A percentile compares a stretch with the other conserved stretches of the same genome.
These are phyloP conservation scores for Davidsoniella eucalypti DNA, from an alignment of 2,329 filamentous ascomycete species.

Conservation along the genomic window DNA sequence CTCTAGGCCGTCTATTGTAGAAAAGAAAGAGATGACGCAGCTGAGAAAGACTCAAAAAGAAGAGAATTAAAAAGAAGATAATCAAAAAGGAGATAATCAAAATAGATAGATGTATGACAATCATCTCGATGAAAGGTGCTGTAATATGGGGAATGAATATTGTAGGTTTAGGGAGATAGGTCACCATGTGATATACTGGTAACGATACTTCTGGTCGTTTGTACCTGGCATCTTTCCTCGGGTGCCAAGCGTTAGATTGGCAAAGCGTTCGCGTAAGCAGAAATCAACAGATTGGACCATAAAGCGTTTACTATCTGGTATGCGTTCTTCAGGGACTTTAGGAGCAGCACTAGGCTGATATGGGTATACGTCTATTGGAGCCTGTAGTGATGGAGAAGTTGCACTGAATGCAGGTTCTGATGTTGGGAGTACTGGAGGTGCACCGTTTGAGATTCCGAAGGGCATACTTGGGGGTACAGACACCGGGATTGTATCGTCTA, in stretches of 20 bases:
- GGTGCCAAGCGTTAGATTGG: conserved; percentile 36
- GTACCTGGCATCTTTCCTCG: conserved; percentile 31
- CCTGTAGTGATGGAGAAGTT: not conserved
- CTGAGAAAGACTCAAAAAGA: not conserved
- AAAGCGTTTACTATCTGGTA: conserved; percentile 37
- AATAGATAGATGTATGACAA: not conserved
- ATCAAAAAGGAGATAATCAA: not conserved
- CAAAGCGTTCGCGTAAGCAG: conserved; percentile 34
- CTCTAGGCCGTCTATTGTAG: not conserved
- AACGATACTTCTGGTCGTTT: conserved; percentile 30
- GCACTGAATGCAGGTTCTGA: not conserved
- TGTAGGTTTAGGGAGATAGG: too few species aligned
- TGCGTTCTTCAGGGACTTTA: conserved; percentile 10
- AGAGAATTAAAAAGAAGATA: not conserved
- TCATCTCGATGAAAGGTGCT: too few species aligned
- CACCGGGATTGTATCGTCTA: not conserved
- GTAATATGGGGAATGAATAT: not conserved
- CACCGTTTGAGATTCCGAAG: not conserved
- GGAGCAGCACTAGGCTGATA: too few species aligned
- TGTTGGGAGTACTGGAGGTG: not conserved
- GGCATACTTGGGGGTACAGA: not conserved
- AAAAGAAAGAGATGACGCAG: not conserved
- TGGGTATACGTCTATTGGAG: not conserved
- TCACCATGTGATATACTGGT: conserved; percentile 32
- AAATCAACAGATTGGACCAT: conserved; percentile 42